phyloP scores from a whole-genome alignment of 352 stramenopile genomes.

The Phytopythium ostracodes region DNA sequence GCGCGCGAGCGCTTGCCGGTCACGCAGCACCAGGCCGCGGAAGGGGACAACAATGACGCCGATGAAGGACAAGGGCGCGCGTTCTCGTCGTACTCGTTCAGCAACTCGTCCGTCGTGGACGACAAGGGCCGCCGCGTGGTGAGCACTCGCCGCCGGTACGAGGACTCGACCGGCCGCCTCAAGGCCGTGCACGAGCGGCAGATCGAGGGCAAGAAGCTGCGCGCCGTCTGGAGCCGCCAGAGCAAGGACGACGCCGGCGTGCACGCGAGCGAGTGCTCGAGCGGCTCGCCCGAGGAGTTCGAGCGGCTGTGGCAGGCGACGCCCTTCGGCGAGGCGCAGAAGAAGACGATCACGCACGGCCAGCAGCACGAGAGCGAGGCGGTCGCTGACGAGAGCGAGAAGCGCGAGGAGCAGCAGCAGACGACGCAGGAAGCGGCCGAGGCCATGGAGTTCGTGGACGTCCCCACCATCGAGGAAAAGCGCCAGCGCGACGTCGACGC shows the following conservation, averaged over 20 bases:
- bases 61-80: constrained; percentile 7
- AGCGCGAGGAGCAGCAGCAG: constrained; percentile 1
- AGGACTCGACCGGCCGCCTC: constrained; percentile 53
- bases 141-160: constrained; percentile 60
- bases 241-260: constrained; percentile 36
- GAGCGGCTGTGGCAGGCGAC: constrained; percentile 46
- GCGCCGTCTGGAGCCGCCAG: constrained; percentile 32
- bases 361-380: constrained; percentile 17
- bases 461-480: constrained; percentile 15
- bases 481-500: constrained; percentile 6
- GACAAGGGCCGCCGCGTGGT: constrained; percentile 38
- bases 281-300: constrained; percentile 41
- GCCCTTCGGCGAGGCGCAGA: constrained; percentile 37
- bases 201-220: constrained; percentile 29
- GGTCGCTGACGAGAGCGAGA: constrained; percentile 15
- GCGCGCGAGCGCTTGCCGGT: constrained; percentile 14
- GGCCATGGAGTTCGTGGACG: constrained; percentile 11
- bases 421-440: background rate
- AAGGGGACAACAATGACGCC: background rate
- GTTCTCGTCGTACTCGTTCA: constrained; percentile 50
- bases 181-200: constrained; percentile 59
- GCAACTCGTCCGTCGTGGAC: constrained; percentile 34
- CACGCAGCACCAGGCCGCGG: constrained; percentile 1
- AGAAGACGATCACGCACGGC: constrained; percentile 23
- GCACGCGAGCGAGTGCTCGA: constrained; percentile 34